Percentiles rank a stretch among this genome's conserved stretches.
Evolutionary conservation across 805 yeast species (phyloP).

Genomic region (Metschnikowia sp.): DNA sequence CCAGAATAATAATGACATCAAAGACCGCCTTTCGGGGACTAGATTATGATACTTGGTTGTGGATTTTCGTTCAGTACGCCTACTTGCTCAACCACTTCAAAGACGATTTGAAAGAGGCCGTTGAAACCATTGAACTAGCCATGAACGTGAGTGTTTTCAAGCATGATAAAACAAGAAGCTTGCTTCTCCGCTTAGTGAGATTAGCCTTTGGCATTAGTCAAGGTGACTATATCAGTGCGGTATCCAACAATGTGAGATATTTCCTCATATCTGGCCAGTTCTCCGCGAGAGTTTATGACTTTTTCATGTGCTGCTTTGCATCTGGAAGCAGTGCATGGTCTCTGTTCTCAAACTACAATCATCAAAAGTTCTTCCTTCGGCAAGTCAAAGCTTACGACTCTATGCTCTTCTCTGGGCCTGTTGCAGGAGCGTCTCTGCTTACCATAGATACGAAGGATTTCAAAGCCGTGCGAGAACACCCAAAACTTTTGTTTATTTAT

Average conservation of each 20-base stretch:
- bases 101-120: slow-evolving; percentile 56
- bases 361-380: slow-evolving; percentile 85
- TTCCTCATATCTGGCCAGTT: slow-evolving; percentile 72
- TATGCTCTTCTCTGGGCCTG: slow-evolving; percentile 45
- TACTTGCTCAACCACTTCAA: slow-evolving; percentile 61
- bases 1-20: slow-evolving; percentile 42
- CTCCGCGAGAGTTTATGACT: slow-evolving; percentile 59
- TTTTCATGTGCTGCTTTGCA: slow-evolving; percentile 65
- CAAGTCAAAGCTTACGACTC: slow-evolving; percentile 89
- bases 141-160: slow-evolving; percentile 74
- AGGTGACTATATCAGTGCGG: slow-evolving; percentile 48
- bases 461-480: slow-evolving; percentile 42
- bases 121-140: slow-evolving; percentile 63
- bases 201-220: slow-evolving; percentile 52
- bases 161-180: slow-evolving; percentile 58
- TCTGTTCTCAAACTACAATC: slow-evolving; percentile 69
- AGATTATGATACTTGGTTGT: slow-evolving; percentile 79
- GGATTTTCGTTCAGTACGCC: slow-evolving; percentile 75
- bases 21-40: slow-evolving; percentile 70
- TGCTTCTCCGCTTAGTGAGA: slow-evolving; percentile 60
- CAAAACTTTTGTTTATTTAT: slow-evolving; percentile 74
- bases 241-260: slow-evolving; percentile 57
- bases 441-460: slow-evolving; percentile 48
- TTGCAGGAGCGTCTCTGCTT: slow-evolving; percentile 78
- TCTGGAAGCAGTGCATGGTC: slow-evolving; percentile 59